Evolutionary conservation across 2,329 filamentous ascomycete genomes (phyloP).

Genomic region (Cladosporium cucumerinum): DNA sequence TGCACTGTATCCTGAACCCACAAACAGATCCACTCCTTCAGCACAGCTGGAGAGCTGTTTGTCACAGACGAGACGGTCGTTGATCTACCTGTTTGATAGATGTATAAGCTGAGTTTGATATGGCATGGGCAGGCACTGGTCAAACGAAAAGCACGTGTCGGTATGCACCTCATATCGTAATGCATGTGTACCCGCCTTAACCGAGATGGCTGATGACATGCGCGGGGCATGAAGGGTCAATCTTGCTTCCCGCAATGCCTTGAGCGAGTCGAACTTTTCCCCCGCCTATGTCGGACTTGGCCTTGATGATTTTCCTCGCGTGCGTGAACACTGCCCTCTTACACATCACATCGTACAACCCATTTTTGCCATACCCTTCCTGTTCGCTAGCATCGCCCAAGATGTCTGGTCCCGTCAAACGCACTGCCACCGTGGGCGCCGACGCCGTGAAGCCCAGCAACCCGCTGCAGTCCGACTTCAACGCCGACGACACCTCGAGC

Average conservation of each 20-base stretch:
- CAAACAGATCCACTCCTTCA: not conserved
- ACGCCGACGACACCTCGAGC: constrained; percentile 28
- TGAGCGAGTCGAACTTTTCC: constrained; percentile 8
- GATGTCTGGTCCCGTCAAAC: constrained; percentile 14
- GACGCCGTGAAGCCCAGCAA: constrained; percentile 29
- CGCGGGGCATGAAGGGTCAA: not conserved
- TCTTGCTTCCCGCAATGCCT: not conserved
- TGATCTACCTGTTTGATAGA: too few species aligned
- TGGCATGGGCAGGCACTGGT: not conserved
- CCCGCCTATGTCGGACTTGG: constrained; percentile 6
- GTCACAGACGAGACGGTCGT: not conserved
- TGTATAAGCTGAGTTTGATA: not conserved
- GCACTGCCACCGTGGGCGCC: constrained; percentile 15
- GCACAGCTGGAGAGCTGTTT: not conserved
- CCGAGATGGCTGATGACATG: not conserved
- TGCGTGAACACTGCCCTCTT: not conserved
- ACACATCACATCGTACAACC: not conserved
- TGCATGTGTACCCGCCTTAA: not conserved
- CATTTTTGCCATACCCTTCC: not conserved
- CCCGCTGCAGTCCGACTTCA: constrained; percentile 34
- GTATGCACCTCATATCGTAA: not conserved
- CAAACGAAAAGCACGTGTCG: not conserved
- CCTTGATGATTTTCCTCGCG: not conserved
- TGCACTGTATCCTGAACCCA: not conserved
- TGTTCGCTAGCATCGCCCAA: not conserved